Base-by-base conservation (phyloP, 2,329 filamentous ascomycete species). In the Iodosphaeria phyllophila region DNA sequence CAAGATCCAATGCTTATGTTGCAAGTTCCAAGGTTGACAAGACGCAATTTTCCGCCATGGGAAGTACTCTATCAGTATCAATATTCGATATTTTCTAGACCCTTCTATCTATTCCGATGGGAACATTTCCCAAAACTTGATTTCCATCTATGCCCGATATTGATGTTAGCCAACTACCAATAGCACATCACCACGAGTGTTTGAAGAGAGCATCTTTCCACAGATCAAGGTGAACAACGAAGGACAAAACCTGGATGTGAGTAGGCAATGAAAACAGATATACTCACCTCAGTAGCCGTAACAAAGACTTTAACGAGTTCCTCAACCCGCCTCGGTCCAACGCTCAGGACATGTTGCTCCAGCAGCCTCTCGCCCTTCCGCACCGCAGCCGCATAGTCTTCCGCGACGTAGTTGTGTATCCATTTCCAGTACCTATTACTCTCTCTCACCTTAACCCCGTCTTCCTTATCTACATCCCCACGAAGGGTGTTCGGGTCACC, bases 371-470 rank as follows among this genome's bases (percentile, higher is more conserved):
- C 20, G 13, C 79, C 80, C 3, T 68, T 58, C 33, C 56, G 57
- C 27, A 91, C 77, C 5, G 79, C 78, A 32, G 71, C 58, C 1
- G 58, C 51, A 36, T 92, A 93, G 43, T 89, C 78, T 1, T 79
- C 72, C 3, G 73, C 76, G 10, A 77, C 66, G 42, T 93, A 95
- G 41, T 80, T 91, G 43, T 84, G 60, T 35, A 95, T 80, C 86
- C 86, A 95, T 22, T 71, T 64, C 74, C 77, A 89, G 52, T 92
- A 95, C 11, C 52, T 58, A 44, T 86, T 91, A n/a, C n/a, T n/a
- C n/a, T n/a, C n/a, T n/a, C n/a, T n/a, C n/a, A n/a, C n/a, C n/a
- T n/a, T n/a, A n/a, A n/a, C n/a, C 0, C 57, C 67, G 8, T 74
- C 58, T 19, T 60, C 58, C 32, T 56, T 56, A 24, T 54, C 39